These are phyloP conservation scores for Neopestalotiopsis clavispora DNA, from an alignment of 2,329 filamentous ascomycete genomes.

Conservation along the genomic window DNA sequence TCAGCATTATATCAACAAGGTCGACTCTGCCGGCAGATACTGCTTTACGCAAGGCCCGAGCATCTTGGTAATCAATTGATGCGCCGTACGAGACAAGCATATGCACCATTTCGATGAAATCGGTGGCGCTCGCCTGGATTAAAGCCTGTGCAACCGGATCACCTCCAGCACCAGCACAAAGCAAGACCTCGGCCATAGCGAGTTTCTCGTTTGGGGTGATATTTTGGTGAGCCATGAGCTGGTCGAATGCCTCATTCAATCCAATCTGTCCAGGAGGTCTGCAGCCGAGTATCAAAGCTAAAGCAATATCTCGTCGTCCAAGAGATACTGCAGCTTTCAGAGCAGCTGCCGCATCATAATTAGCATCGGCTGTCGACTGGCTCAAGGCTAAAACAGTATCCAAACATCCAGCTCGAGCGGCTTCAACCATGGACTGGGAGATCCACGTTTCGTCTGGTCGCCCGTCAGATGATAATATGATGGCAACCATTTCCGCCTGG, in stretches of 20 bases:
- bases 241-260: slow-evolving; percentile 55
- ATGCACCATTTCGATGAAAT: slow-evolving; percentile 59
- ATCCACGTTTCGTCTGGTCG: slow-evolving; percentile 47
- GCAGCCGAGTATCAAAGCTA: slow-evolving; percentile 59
- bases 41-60: slow-evolving; percentile 52
- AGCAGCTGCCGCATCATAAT: slow-evolving; percentile 56
- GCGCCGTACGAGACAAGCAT: slow-evolving; percentile 59
- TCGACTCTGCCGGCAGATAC: slow-evolving; percentile 51
- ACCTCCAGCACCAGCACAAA: slow-evolving; percentile 63
- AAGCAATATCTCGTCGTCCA: slow-evolving; percentile 57
- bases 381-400: slow-evolving; percentile 56
- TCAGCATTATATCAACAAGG: slow-evolving; percentile 53
- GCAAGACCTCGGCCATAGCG: slow-evolving; percentile 57
- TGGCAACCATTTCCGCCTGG: slow-evolving; percentile 49
- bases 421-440: slow-evolving; percentile 58
- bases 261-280: slow-evolving; percentile 54
- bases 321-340: slow-evolving; percentile 54
- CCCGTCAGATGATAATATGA: slow-evolving; percentile 55
- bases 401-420: slow-evolving; percentile 52
- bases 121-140: slow-evolving; percentile 51
- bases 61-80: slow-evolving; percentile 59
- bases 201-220: slow-evolving; percentile 55
- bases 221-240: slow-evolving; percentile 50
- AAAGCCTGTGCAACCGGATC: slow-evolving; percentile 54
- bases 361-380: slow-evolving; percentile 57